Evolutionary conservation across 2,329 filamentous ascomycete species (phyloP), one percentile per base, ranked within the genome.

Genomic region (Fusarium keratoplasticum): DNA sequence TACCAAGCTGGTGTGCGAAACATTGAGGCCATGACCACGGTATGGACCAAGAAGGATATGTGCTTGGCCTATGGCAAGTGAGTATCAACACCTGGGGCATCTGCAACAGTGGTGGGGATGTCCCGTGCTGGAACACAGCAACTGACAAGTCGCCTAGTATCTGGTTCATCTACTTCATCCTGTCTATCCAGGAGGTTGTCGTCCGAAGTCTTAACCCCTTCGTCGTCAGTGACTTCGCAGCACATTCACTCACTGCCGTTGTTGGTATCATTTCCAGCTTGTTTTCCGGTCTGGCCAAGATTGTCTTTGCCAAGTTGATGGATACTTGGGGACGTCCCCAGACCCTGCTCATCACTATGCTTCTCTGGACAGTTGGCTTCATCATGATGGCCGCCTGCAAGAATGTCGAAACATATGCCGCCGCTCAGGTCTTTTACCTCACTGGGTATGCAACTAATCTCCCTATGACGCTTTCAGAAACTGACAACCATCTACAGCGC

Each of bases 321-420:
- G 89, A 92, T 80, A 84, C 91, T 14, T 92, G 89, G 83, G 90
- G 89, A 64, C 88, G 90, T 61, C 86, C 89, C 13, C 86, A 91
- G 75, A 89, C 89, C 8, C 87, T 90, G 74, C 81, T 86, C 33
- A 72, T 90, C 38, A 87, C 87, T 68, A 83, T 89, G 8, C 61
- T 84, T 7, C 81, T 89, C 31, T 85, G 86, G 71, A 83, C 86
- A 5, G 22, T 84, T 67, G 83, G 83, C 14, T 85, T 91, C 62
- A 84, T 91, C 64, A 86, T 93, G 81, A 63, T 54, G 25, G 40
- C 63, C 13, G 42, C 18, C 13, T 66, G 57, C 22, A 38, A 61
- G 10, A 66, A 40, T 5, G 63, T 66, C 14, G 42, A 52, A 35
- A 66, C 57, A 8, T 66, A 66, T 33, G 42, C 29, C 18, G 63